These are phyloP conservation scores for Leishmania amazonensis DNA, from an alignment of 208 protist genomes.

Conservation along the genomic window DNA sequence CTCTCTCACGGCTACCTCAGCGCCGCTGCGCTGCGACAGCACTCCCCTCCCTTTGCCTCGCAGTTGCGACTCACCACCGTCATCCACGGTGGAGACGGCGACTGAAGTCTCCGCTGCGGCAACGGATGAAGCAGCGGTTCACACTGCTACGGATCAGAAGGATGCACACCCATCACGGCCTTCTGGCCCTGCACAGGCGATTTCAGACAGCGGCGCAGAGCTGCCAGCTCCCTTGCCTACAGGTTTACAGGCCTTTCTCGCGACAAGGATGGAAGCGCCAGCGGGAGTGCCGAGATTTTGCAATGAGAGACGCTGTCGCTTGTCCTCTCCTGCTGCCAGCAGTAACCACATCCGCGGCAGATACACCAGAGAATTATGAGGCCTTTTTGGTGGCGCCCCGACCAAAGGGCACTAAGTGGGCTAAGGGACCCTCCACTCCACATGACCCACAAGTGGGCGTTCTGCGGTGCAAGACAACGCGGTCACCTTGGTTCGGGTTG, in stretches of 20 bases:
- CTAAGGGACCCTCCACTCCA: background rate
- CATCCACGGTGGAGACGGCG: background rate
- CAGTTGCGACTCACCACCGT: too few relatives aligned
- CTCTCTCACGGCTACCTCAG: background rate
- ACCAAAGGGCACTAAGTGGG: background rate
- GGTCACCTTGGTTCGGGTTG: background rate
- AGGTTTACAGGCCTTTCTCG: background rate
- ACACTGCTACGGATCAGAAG: background rate
- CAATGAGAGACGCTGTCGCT: background rate
- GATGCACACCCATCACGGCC: background rate
- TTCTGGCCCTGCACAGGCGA: background rate
- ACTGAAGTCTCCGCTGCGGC: background rate
- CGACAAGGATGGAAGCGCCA: background rate
- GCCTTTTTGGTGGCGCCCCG: background rate
- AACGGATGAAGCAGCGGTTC: background rate
- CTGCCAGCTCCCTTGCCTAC: background rate
- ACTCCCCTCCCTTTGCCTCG: background rate
- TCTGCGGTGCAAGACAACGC: background rate
- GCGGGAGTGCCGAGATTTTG: background rate
- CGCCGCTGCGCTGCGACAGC: background rate
- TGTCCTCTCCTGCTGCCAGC: background rate
- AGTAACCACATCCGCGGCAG: background rate
- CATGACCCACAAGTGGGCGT: background rate
- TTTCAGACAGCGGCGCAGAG: background rate
- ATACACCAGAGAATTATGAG: background rate